Evolutionary conservation across 345 rosid species (phyloP).

Genomic region (Salix dunnii): DNA sequence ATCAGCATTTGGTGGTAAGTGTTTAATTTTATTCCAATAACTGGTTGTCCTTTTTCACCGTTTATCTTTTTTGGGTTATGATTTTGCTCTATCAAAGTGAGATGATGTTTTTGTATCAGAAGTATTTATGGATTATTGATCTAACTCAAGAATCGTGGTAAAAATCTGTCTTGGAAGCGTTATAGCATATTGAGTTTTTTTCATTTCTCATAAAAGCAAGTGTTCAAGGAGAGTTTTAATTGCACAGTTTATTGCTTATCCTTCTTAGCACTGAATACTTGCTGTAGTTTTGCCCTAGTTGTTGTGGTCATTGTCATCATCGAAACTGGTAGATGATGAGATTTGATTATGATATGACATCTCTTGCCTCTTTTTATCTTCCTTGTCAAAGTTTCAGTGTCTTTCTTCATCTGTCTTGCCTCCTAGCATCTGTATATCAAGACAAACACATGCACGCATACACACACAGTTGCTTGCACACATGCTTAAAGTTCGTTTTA

Average conservation of each 20-base stretch:
- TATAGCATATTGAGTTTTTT: neutral
- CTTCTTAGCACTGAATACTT: neutral
- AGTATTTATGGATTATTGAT: neutral
- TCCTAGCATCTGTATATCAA: neutral
- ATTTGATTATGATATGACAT: neutral
- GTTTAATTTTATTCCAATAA: neutral
- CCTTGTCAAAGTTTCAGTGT: neutral
- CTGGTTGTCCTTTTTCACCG: neutral
- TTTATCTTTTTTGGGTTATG: neutral
- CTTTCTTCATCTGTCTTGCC: neutral
- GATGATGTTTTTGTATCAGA: neutral
- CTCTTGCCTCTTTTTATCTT: neutral
- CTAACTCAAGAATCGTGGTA: neutral
- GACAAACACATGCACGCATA: neutral
- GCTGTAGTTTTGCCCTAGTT: neutral
- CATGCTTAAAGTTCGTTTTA: neutral
- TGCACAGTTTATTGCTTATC: neutral
- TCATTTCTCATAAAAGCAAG: neutral
- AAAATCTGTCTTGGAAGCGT: neutral
- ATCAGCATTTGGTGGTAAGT: conserved; percentile 73
- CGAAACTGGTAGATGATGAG: neutral
- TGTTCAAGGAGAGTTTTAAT: neutral
- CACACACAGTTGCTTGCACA: neutral
- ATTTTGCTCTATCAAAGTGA: neutral
- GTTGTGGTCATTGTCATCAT: neutral